These are phyloP conservation scores for Suillus paluster DNA, from an alignment of 768 basidiomycete species.

Conservation along the genomic window DNA sequence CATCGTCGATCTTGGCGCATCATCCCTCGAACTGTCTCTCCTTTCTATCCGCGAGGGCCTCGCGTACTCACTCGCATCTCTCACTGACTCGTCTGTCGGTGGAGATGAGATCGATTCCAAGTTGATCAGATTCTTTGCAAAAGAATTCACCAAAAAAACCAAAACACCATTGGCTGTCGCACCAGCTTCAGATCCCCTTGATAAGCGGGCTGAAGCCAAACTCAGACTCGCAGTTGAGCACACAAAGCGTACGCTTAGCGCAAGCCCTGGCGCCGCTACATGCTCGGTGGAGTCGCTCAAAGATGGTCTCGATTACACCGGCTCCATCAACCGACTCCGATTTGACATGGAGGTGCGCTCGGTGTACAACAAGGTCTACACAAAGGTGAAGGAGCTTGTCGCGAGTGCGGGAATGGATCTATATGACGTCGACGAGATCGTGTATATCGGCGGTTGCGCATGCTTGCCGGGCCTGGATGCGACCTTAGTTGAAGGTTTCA, in stretches of 20 bases:
- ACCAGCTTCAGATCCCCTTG: conserved; percentile 58
- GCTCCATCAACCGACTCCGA: conserved; percentile 59
- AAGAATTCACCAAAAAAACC: conserved; percentile 97
- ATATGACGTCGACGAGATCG: conserved; percentile 75
- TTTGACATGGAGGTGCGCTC: conserved; percentile 64
- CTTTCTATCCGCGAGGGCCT: conserved; percentile 80
- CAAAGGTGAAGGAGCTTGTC: conserved; percentile 57
- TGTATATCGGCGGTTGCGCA: conserved; percentile 79
- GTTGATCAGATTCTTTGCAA: conserved; percentile 88
- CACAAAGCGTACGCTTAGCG: conserved; percentile 91
- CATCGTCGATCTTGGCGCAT: conserved; percentile 80
- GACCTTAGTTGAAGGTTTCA: conserved; percentile 55
- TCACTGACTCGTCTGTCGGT: conserved; percentile 50
- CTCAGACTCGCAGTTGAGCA: conserved; percentile 91
- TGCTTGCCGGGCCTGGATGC: conserved; percentile 78
- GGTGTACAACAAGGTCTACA: conserved; percentile 61
- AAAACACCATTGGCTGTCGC: conserved; percentile 71
- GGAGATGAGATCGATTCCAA: conserved; percentile 79
- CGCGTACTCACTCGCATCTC: conserved; percentile 61
- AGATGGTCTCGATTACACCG: conserved; percentile 90
- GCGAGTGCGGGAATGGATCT: conserved; percentile 57
- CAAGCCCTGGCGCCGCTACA: conserved; percentile 84
- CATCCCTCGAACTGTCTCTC: conserved; percentile 69
- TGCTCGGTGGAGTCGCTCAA: conserved; percentile 94
- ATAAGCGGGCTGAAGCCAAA: conserved; percentile 91